A percentile compares a stretch with the other conserved stretches of the same genome.
Evolutionary conservation across 2,329 filamentous ascomycete species (phyloP).

Genomic region (Clonostachys rosea): DNA sequence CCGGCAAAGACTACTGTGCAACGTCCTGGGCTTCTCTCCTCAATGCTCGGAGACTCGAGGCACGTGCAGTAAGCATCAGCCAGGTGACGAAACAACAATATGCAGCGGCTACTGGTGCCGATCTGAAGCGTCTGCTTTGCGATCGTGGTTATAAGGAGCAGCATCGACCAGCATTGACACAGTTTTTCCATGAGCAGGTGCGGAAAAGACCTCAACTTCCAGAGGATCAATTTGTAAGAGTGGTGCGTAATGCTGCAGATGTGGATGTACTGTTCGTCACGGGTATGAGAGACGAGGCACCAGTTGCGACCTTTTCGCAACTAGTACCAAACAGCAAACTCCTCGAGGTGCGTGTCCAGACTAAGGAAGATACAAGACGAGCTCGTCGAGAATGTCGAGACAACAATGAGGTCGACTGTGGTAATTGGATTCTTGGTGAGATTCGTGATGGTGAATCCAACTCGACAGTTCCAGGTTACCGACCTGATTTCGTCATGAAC

Average conservation of each 20-base stretch:
- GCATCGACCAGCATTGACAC: slow-evolving; percentile 46
- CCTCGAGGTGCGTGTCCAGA: slow-evolving; percentile 46
- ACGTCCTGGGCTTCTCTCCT: slow-evolving; percentile 42
- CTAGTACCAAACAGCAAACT: slow-evolving; percentile 46
- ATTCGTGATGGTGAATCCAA: not conserved
- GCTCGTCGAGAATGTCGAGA: slow-evolving; percentile 21
- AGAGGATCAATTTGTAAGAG: slow-evolving; percentile 43
- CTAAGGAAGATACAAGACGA: slow-evolving; percentile 25
- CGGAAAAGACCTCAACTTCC: slow-evolving; percentile 34
- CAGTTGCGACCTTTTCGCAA: slow-evolving; percentile 47
- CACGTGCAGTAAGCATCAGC: slow-evolving; percentile 49
- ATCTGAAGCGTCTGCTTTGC: slow-evolving; percentile 38
- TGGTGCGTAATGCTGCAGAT: slow-evolving; percentile 32
- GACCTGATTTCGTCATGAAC: slow-evolving; percentile 39
- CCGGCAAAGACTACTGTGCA: slow-evolving; percentile 59
- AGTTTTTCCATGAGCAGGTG: slow-evolving; percentile 43
- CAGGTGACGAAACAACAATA: slow-evolving; percentile 54
- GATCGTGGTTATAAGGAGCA: slow-evolving; percentile 59
- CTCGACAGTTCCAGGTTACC: slow-evolving; percentile 1
- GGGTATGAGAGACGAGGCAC: slow-evolving; percentile 57
- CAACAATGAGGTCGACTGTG: not conserved
- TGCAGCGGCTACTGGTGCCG: slow-evolving; percentile 38
- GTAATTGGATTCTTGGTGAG: too few species aligned
- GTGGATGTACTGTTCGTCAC: slow-evolving; percentile 56
- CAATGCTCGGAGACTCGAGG: slow-evolving; percentile 17